Base-by-base conservation (phyloP, 257 asterid genomes). In the Solanum rostratum region DNA sequence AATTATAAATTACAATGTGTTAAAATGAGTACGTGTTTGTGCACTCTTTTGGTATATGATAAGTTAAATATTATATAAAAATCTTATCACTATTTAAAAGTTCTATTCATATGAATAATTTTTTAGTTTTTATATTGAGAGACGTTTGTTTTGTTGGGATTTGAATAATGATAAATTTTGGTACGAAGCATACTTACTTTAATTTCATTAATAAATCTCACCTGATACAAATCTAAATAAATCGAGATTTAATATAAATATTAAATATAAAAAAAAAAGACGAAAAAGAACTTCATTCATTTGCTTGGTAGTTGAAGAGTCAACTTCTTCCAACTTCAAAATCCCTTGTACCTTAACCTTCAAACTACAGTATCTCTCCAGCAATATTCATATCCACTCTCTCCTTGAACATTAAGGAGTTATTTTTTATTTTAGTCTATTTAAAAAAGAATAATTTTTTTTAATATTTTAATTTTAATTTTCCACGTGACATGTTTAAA, bases 331-430 rank as follows among this genome's bases (percentile, higher is more conserved):
- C 89, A 89, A 86, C 89, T 70, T 83, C 84, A 70, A 87, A 88
- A 88, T 88, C 92, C 84, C 87, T 37, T 50, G 20, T 83, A 88
- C 60, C 94, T 93, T 90, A 88, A 88, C 90, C 93, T 93, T 90
- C 93, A 92, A 92, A 90, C 86, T 88, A 88, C 88, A 41, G 89
- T 88, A 84, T 89, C 95, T 86, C 90, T 43, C 60, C 3, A 4
- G 3, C 37, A 79, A 59, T 50, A 76, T 50, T 15, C 55, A 81
- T 18, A n/a, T 3, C n/a, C n/a, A 57, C 3, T 33, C 37, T 33
- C 37, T 3, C 5, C 0, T 3, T 33, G 4, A 33, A 33, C n/a
- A n/a, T n/a, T n/a, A 33, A 33, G 5, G 5, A 33, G 0, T 0
- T 33, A 3, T 33, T 4, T 3, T 33, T 33, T 33, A 33, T 33